Conservation (phyloP, 2,329 filamentous ascomycete genomes). For the Cryphonectria radicalis region DNA sequence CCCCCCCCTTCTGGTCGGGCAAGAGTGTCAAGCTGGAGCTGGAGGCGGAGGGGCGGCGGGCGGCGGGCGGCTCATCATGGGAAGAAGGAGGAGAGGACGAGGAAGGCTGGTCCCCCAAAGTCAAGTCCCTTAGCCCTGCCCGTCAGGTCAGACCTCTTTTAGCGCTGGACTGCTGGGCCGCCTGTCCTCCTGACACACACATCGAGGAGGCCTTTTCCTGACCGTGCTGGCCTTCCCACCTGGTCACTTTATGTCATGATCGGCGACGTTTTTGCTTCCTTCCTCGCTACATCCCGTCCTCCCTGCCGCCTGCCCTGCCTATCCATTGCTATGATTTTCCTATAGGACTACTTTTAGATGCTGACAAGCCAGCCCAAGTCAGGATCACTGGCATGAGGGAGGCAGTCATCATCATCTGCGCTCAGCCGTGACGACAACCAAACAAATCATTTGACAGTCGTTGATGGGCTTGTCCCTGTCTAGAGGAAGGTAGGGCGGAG, state of each 20-base stretch:
- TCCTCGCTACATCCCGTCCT: neutral
- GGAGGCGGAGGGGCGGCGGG: no score
- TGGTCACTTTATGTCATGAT: constrained; percentile 25
- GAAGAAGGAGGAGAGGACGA: neutral
- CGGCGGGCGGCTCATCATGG: no score
- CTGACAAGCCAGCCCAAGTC: neutral
- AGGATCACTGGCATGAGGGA: neutral
- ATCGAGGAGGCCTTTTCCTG: constrained; percentile 5
- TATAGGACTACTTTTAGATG: neutral
- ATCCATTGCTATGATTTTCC: neutral
- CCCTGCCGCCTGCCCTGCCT: neutral
- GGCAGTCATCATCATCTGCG: neutral
- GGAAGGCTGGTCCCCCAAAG: neutral
- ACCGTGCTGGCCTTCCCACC: neutral
- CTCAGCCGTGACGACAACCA: neutral
- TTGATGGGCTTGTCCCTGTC: neutral
- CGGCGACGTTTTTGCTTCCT: constrained; percentile 11
- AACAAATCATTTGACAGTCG: neutral
- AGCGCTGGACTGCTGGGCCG: neutral
- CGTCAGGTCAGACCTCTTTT: neutral
- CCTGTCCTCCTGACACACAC: constrained; percentile 20
- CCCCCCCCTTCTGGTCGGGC: neutral
- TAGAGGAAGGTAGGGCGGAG: neutral
- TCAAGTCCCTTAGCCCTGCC: neutral
- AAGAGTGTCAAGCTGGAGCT: neutral